Percentiles rank a stretch among this genome's conserved stretches.
These are phyloP conservation scores for Lactarius psammicola DNA, from an alignment of 768 basidiomycete species.

Conservation along the genomic window DNA sequence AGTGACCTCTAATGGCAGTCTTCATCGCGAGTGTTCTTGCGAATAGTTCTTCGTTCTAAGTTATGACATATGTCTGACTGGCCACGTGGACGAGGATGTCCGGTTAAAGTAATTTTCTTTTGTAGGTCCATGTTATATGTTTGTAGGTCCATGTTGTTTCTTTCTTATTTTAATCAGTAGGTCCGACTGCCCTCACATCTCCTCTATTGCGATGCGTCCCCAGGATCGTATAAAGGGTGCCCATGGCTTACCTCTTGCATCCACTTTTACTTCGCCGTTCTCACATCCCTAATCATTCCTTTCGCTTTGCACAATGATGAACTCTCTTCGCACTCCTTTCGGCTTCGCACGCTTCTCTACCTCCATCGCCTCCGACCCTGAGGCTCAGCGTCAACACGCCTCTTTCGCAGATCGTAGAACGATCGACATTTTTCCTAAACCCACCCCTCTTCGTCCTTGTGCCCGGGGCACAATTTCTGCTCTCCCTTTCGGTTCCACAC, in stretches of 20 bases:
- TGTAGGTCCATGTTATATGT: conserved; percentile 21
- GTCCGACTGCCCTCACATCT: not conserved
- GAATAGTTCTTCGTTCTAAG: conserved; percentile 13
- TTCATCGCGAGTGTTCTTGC: not conserved
- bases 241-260: not conserved
- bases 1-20: not conserved
- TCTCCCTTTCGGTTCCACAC: conserved; percentile 1
- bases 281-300: not conserved
- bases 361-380: conserved; percentile 11
- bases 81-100: not conserved
- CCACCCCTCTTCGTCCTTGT: conserved; percentile 8
- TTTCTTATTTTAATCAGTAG: not conserved
- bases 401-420: conserved; percentile 4
- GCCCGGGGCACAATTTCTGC: conserved; percentile 16
- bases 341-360: not conserved
- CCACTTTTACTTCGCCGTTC: not conserved
- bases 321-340: not conserved
- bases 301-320: conserved; percentile 2
- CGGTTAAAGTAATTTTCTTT: not conserved
- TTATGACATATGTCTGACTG: conserved; percentile 17
- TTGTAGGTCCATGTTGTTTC: conserved; percentile 12
- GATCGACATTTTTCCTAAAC: not conserved
- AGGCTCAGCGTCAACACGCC: conserved; percentile 7
- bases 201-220: not conserved
- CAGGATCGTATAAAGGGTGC: conserved; percentile 10